Percentiles rank a stretch among this genome's conserved stretches.
Conservation (phyloP, 108 stramenopile species). For the Nannochloropsis gaditana region DNA sequence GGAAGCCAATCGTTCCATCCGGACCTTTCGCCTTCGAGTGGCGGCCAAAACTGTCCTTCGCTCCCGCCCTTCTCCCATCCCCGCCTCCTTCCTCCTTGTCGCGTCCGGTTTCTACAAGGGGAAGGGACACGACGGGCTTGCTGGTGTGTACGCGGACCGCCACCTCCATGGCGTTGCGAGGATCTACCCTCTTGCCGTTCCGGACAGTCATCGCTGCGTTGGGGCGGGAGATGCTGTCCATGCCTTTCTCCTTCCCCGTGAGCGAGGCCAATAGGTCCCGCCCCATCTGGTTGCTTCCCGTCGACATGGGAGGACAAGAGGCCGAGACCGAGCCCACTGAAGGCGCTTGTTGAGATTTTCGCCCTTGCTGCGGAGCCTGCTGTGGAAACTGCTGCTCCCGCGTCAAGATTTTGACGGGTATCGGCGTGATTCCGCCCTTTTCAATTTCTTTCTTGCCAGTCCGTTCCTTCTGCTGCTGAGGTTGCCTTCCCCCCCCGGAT, state of each 20-base stretch:
- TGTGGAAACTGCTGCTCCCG: not conserved
- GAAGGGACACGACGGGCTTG: not conserved
- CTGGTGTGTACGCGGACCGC: not conserved
- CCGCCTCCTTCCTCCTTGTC: not conserved
- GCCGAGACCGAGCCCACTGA: not conserved
- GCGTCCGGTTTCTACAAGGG: not conserved
- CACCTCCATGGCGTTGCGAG: not conserved
- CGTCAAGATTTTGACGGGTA: not conserved
- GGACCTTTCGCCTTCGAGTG: not conserved
- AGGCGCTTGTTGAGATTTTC: not conserved
- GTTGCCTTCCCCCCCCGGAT: not conserved
- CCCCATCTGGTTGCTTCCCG: not conserved
- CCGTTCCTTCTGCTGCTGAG: not conserved
- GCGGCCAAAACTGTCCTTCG: not conserved
- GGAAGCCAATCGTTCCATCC: not conserved
- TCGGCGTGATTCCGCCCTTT: not conserved
- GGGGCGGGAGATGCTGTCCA: not conserved
- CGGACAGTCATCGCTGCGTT: not conserved
- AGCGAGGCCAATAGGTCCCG: not conserved
- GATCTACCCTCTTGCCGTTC: not conserved
- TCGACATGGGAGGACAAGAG: not conserved
- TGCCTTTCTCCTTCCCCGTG: constrained; percentile 12
- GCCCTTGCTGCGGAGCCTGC: not conserved
- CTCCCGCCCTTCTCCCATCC: not conserved
- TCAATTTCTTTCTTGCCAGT: not conserved